phyloP scores from a whole-genome alignment of 306 rosid species.

The Sophora flavescens region DNA sequence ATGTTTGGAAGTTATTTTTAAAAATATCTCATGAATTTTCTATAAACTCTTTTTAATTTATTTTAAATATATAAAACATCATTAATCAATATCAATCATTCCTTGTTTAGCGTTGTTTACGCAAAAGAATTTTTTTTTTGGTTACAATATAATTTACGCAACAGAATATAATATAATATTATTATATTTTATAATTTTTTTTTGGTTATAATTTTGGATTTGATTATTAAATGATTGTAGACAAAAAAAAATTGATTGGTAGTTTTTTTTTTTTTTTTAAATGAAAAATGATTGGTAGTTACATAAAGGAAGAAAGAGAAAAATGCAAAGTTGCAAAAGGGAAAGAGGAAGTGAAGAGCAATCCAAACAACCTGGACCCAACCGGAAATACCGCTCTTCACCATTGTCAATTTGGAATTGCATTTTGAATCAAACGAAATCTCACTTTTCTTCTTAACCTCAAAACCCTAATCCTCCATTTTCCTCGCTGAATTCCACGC shows the following conservation, averaged over 20 bases:
- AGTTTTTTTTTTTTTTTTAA: no score
- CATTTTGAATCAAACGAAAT: constrained; percentile 61
- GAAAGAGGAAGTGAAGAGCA: constrained; percentile 34
- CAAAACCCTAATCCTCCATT: constrained; percentile 62
- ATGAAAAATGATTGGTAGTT: constrained; percentile 2
- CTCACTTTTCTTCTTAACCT: constrained; percentile 51
- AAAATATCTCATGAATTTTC: no score
- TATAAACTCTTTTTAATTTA: no score
- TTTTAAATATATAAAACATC: neutral
- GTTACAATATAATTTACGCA: no score
- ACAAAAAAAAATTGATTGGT: neutral
- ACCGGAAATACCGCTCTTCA: constrained; percentile 53
- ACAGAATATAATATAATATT: no score
- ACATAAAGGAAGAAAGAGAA: constrained; percentile 38
- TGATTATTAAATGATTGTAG: constrained; percentile 34
- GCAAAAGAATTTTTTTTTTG: neutral
- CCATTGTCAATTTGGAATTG: constrained; percentile 29
- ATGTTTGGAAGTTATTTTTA: no score
- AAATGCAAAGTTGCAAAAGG: neutral
- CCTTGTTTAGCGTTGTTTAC: neutral
- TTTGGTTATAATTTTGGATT: neutral
- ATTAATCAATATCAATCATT: constrained; percentile 26
- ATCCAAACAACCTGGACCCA: constrained; percentile 65
- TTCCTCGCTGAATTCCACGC: constrained; percentile 32
- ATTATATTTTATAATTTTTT: no score